phyloP scores from a whole-genome alignment of 2,329 filamentous ascomycete genomes.

The Bipolaris cookei region DNA sequence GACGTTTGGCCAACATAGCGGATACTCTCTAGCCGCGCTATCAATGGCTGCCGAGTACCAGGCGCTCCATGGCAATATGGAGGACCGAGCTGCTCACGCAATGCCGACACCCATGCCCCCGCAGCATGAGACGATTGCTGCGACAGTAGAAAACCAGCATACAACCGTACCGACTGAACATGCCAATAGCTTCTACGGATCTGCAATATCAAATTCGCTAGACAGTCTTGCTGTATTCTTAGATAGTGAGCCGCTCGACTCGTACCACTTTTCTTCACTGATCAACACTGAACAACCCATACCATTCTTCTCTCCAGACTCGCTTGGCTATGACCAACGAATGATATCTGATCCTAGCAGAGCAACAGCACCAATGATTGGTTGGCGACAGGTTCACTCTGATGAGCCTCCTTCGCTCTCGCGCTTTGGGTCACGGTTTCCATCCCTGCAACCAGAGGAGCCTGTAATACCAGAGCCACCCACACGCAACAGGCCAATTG shows the following conservation, averaged over 20 bases:
- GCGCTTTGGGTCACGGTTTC: conserved; percentile 49
- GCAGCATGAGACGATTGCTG: conserved; percentile 20
- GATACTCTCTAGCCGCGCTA: conserved; percentile 48
- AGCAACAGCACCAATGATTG: conserved; percentile 5
- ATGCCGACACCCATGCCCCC: conserved; percentile 20
- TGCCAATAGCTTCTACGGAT: conserved; percentile 18
- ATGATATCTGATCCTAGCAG: conserved; percentile 21
- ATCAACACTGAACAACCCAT: conserved; percentile 52
- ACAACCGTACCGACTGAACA: conserved; percentile 5
- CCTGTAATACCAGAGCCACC: conserved; percentile 16
- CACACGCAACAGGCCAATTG: conserved; percentile 29
- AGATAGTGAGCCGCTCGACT: conserved; percentile 47
- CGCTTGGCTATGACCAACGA: conserved; percentile 42
- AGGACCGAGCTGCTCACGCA: conserved; percentile 20
- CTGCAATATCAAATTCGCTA: conserved; percentile 41
- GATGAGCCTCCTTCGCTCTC: conserved; percentile 46
- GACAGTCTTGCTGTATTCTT: conserved; percentile 50
- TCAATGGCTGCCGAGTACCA: conserved; percentile 53
- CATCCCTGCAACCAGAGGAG: conserved; percentile 50
- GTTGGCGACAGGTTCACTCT: conserved; percentile 23
- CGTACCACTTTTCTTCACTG: conserved; percentile 50
- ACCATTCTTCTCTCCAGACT: conserved; percentile 52
- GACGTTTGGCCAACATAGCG: conserved; percentile 32
- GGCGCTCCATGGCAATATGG: conserved; percentile 41
- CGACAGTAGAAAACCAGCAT: conserved; percentile 25